These are phyloP conservation scores for Pythium pectinolyticum DNA, from an alignment of 352 stramenopile species.

Conservation along the genomic window DNA sequence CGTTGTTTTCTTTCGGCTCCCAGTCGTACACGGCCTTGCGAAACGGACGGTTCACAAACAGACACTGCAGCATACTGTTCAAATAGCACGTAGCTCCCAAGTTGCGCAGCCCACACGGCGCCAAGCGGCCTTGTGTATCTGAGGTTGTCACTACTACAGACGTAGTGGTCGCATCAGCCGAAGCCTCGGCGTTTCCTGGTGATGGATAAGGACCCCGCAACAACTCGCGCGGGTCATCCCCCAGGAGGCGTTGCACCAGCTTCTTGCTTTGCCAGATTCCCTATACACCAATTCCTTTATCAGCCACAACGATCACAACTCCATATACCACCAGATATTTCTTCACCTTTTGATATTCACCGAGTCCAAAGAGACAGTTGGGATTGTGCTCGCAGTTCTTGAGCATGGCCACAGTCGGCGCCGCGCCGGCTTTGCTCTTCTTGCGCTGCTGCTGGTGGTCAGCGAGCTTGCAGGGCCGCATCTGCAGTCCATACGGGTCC, in stretches of 20 bases:
- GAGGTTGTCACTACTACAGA: conserved; percentile 1
- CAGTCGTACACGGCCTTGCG: conserved; percentile 78
- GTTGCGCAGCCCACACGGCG: conserved; percentile 77
- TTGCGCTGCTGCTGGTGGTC: conserved; percentile 75
- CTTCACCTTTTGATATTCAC: conserved; percentile 62
- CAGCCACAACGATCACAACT: neutral
- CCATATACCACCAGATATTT: neutral
- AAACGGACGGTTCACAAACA: conserved; percentile 77
- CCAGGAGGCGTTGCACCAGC: conserved; percentile 54
- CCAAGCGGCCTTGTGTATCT: conserved; percentile 9
- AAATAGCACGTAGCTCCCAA: conserved; percentile 88
- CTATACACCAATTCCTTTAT: conserved; percentile 18
- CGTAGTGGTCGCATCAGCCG: no score
- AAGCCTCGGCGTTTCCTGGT: neutral
- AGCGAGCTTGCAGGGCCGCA: conserved; percentile 44
- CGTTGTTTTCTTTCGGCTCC: conserved; percentile 55
- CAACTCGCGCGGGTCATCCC: conserved; percentile 66
- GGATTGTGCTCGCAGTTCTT: conserved; percentile 83
- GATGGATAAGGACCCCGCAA: conserved; percentile 34
- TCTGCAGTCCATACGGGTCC: conserved; percentile 59
- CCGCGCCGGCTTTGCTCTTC: conserved; percentile 34
- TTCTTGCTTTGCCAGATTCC: conserved; percentile 69
- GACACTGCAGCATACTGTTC: conserved; percentile 86
- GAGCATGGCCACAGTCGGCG: conserved; percentile 20
- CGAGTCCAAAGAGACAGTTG: conserved; percentile 85